A percentile compares a stretch with the other conserved stretches of the same genome.
These are phyloP conservation scores for Geotrichum phurueaensis DNA, from an alignment of 1,139 yeast genomes.

Conservation along the genomic window DNA sequence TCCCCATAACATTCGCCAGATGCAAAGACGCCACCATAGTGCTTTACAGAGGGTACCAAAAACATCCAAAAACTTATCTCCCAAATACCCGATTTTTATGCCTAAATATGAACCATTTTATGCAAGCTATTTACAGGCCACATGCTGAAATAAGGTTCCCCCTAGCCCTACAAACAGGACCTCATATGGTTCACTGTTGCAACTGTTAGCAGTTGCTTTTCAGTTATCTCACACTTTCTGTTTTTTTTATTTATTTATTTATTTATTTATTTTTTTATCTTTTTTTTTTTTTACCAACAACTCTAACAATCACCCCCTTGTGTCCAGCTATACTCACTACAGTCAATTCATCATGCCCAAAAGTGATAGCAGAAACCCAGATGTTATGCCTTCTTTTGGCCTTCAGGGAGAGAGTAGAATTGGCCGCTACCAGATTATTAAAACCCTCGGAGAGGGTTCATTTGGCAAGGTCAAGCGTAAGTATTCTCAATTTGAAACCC, in stretches of 20 bases:
- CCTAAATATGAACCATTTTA: not conserved
- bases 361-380: constrained; percentile 12
- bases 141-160: not conserved
- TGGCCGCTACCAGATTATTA: constrained; percentile 90
- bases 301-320: not conserved
- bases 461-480: constrained; percentile 83
- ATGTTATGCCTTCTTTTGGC: constrained; percentile 26
- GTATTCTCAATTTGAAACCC: constrained; percentile 8
- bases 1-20: not conserved
- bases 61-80: not conserved
- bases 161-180: not conserved
- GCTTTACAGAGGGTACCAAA: not conserved
- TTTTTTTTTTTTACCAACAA: not conserved
- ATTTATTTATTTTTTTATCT: too few species aligned
- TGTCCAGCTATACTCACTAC: not conserved
- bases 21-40: not conserved
- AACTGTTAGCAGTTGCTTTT: not conserved
- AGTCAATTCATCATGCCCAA: not conserved
- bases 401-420: constrained; percentile 41
- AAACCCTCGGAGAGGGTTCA: constrained; percentile 94
- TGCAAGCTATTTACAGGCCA: not conserved
- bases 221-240: not conserved
- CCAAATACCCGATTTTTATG: not conserved
- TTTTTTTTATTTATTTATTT: too few species aligned
- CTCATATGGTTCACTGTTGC: not conserved